phyloP scores from a whole-genome alignment of 2,329 filamentous ascomycete species.

The Pseudogymnoascus sp. region DNA sequence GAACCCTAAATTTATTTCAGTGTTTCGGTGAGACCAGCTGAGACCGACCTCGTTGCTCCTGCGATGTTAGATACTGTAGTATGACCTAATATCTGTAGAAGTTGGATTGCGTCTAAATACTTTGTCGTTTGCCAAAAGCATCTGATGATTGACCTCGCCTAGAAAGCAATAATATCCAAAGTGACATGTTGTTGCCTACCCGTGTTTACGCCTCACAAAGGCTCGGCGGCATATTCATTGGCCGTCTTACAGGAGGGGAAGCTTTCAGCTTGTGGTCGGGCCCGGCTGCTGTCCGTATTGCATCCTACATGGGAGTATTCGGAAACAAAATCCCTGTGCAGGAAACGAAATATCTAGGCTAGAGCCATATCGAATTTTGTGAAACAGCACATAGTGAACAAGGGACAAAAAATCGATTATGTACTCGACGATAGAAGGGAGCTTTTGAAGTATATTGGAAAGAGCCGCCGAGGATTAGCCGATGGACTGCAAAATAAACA shows the following conservation, averaged over 20 bases:
- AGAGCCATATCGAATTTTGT: not conserved
- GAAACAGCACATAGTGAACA: not conserved
- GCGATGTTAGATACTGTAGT: not conserved
- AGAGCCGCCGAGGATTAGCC: not conserved
- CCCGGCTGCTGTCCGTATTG: not conserved
- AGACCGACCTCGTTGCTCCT: not conserved
- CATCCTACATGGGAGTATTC: not conserved
- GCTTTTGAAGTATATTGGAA: not conserved
- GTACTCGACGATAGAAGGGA: not conserved
- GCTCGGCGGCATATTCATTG: not conserved
- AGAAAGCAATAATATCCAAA: not conserved
- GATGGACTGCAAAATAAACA: not conserved
- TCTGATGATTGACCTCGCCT: not conserved
- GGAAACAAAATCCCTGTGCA: not conserved
- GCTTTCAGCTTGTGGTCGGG: not conserved
- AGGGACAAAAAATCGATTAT: not conserved
- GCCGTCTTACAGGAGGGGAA: not conserved
- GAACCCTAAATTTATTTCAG: not conserved
- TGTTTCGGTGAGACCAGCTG: not conserved
- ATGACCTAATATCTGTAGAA: not conserved
- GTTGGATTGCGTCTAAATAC: not conserved
- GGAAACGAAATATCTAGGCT: not conserved
- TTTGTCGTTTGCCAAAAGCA: not conserved
- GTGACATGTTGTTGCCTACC: not conserved
- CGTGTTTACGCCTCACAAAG: not conserved